Percentiles rank a stretch among this genome's conserved stretches.
Conservation (phyloP, 306 rosid genomes). For the Vigna unguiculata region DNA sequence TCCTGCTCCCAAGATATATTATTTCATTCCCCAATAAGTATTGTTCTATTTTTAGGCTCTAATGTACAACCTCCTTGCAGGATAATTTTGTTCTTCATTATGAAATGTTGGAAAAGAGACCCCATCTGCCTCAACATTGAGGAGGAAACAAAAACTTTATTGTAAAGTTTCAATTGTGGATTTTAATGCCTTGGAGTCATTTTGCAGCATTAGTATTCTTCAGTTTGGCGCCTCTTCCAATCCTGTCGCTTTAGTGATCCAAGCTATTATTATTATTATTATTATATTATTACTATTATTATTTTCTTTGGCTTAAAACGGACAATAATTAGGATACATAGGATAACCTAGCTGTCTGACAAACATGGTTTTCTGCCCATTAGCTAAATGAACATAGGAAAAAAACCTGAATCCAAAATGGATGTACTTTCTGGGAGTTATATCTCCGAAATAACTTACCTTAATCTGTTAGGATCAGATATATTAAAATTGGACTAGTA, state of each 20-base stretch:
- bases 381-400: constrained; percentile 25
- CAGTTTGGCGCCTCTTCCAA: constrained; percentile 38
- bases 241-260: constrained; percentile 43
- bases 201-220: constrained; percentile 44
- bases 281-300: no score
- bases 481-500: background rate
- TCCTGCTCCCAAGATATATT: background rate
- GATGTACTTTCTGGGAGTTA: constrained; percentile 17
- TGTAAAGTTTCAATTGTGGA: constrained; percentile 58
- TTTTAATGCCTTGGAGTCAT: constrained; percentile 53
- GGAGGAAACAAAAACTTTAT: constrained; percentile 27
- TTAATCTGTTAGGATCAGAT: background rate
- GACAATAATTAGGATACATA: constrained; percentile 30
- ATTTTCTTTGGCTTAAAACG: background rate
- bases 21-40: background rate
- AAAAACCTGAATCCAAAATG: constrained; percentile 26
- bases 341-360: constrained; percentile 42
- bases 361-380: constrained; percentile 29
- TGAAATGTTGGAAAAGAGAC: constrained; percentile 88
- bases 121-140: constrained; percentile 74
- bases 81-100: constrained; percentile 81
- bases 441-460: background rate
- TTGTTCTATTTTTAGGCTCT: constrained; percentile 18
- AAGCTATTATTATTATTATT: background rate
- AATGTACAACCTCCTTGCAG: constrained; percentile 59